These are phyloP conservation scores for Trichoderma gracile DNA, from an alignment of 2,329 filamentous ascomycete species.

Conservation along the genomic window DNA sequence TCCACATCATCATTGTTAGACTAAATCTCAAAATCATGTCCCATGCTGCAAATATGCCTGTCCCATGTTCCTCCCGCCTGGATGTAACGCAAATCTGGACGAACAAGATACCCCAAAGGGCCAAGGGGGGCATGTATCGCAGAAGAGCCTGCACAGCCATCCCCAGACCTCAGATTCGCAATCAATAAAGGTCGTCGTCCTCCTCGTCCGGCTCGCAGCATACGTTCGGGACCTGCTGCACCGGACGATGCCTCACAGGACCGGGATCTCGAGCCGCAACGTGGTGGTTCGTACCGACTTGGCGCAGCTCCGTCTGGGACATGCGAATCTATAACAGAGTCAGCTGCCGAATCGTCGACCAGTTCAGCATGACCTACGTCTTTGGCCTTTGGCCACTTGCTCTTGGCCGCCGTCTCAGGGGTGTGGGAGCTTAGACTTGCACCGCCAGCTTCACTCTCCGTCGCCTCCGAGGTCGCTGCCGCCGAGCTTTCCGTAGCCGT, in stretches of 20 bases:
- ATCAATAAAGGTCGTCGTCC: conserved; percentile 8
- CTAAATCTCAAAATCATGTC: conserved; percentile 8
- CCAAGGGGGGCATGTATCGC: too few species aligned
- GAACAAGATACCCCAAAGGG: background rate
- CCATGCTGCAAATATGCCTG: background rate
- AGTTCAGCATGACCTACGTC: background rate
- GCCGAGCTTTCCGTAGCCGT: conserved; percentile 31
- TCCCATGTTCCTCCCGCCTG: background rate
- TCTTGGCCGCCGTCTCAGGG: background rate
- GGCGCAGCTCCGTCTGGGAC: background rate
- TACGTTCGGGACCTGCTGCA: conserved; percentile 8
- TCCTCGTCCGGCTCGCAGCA: conserved; percentile 33
- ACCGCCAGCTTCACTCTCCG: background rate
- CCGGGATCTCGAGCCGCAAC: conserved; percentile 25
- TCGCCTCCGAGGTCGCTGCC: conserved; percentile 18
- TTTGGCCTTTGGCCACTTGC: conserved; percentile 32
- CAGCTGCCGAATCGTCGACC: background rate
- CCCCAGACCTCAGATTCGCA: too few species aligned
- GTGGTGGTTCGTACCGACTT: background rate
- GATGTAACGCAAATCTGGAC: background rate
- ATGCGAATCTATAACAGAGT: conserved; percentile 19
- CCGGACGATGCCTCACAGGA: conserved; percentile 28
- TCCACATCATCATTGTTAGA: conserved; percentile 11
- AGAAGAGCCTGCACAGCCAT: background rate
- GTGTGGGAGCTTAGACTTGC: background rate